phyloP scores from a whole-genome alignment of 192 early-diverging fungal species.

The Phycomyces blakesleeanus region DNA sequence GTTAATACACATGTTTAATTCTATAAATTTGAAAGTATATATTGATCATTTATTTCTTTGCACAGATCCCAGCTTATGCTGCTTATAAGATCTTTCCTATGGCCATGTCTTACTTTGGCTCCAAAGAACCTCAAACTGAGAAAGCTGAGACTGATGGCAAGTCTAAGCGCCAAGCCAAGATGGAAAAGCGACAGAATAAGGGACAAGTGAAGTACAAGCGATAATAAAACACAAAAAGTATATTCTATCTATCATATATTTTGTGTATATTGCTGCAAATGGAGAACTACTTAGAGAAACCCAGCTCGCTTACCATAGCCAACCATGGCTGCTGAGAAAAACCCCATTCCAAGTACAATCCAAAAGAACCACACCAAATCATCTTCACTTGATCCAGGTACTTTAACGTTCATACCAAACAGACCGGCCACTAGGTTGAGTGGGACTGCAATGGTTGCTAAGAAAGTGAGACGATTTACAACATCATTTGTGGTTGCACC shows the following conservation, averaged over 20 bases:
- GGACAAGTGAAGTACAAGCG: conserved; percentile 44
- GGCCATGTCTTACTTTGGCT: conserved; percentile 38
- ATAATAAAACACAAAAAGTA: conserved; percentile 7
- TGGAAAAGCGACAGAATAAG: conserved; percentile 48
- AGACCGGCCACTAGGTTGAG: conserved; percentile 83
- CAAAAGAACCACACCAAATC: conserved; percentile 27
- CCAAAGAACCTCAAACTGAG: conserved; percentile 11
- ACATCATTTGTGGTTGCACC: conserved; percentile 86
- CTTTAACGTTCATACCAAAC: conserved; percentile 58
- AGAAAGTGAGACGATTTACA: conserved; percentile 79
- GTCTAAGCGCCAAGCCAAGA: conserved; percentile 50
- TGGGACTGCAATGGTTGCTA: conserved; percentile 87
- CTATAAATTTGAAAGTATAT: neutral
- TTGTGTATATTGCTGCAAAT: neutral
- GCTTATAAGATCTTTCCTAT: conserved; percentile 48
- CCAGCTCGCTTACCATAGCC: conserved; percentile 18
- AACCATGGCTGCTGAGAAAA: conserved; percentile 13
- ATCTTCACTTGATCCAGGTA: conserved; percentile 28
- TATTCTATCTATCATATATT: neutral
- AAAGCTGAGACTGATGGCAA: conserved; percentile 23
- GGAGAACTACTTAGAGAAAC: conserved; percentile 6
- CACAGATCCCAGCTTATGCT: conserved; percentile 55
- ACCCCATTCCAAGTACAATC: conserved; percentile 18
- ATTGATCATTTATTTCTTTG: conserved; percentile 2
- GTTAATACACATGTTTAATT: neutral